These are phyloP conservation scores for Leucaena leucocephala DNA, from an alignment of 306 rosid species.

Conservation along the genomic window DNA sequence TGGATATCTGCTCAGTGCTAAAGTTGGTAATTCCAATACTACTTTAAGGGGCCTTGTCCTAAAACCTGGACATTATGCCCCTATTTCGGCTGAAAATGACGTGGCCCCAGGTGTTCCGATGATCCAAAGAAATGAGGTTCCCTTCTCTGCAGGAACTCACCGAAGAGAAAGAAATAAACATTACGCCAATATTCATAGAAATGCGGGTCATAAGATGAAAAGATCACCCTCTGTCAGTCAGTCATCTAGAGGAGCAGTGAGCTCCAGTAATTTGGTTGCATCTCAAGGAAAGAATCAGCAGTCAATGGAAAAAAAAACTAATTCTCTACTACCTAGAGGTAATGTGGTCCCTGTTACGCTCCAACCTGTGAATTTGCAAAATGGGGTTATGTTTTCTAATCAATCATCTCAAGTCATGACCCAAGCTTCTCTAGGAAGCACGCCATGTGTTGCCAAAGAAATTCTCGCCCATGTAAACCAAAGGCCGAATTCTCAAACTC, in stretches of 20 bases:
- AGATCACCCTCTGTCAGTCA: constrained; percentile 50
- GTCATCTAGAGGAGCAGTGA: constrained; percentile 46
- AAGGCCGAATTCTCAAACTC: constrained; percentile 47
- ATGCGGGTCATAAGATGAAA: constrained; percentile 38
- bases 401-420: constrained; percentile 43
- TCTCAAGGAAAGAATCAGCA: constrained; percentile 45
- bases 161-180: constrained; percentile 55
- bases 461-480: constrained; percentile 44
- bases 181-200: constrained; percentile 39
- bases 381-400: constrained; percentile 49
- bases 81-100: constrained; percentile 76
- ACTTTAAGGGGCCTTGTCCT: constrained; percentile 86
- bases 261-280: constrained; percentile 44
- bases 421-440: constrained; percentile 58
- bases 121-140: constrained; percentile 66
- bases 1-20: constrained; percentile 84
- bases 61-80: constrained; percentile 78
- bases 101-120: constrained; percentile 85
- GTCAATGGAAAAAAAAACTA: constrained; percentile 41
- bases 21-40: constrained; percentile 70
- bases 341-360: constrained; percentile 60
- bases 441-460: constrained; percentile 43
- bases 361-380: constrained; percentile 49
- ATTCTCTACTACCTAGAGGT: constrained; percentile 47
- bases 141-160: constrained; percentile 51